These are phyloP conservation scores for Aspergillus leporis DNA, from an alignment of 495 filamentous ascomycete genomes.

Conservation along the genomic window DNA sequence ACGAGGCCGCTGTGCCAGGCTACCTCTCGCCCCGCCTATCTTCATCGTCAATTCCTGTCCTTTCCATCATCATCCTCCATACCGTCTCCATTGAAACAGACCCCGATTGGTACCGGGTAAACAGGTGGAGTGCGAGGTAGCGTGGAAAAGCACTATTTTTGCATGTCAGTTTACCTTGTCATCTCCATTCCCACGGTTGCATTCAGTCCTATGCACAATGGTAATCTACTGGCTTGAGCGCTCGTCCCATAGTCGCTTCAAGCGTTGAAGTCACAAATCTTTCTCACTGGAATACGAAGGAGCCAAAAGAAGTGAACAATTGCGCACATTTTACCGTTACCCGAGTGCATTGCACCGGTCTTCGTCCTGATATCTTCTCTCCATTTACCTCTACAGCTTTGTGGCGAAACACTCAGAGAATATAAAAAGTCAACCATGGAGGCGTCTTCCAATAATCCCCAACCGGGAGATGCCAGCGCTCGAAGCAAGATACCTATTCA, in stretches of 20 bases:
- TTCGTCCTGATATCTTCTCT: background rate
- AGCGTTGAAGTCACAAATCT: background rate
- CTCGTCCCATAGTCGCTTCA: background rate
- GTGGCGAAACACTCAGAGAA: background rate
- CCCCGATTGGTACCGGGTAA: too few species aligned
- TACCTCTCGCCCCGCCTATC: background rate
- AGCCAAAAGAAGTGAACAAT: slow-evolving; percentile 6
- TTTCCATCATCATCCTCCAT: background rate
- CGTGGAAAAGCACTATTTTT: background rate
- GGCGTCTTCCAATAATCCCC: slow-evolving; percentile 11
- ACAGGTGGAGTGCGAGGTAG: too few species aligned
- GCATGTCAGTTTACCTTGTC: too few species aligned
- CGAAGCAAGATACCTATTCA: slow-evolving; percentile 17
- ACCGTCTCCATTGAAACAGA: background rate
- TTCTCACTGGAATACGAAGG: slow-evolving; percentile 1
- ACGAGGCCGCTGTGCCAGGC: background rate
- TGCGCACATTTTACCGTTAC: background rate
- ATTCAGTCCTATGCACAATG: background rate
- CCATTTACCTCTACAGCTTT: background rate
- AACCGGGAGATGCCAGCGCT: slow-evolving; percentile 7
- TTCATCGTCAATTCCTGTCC: background rate
- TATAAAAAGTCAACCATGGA: slow-evolving; percentile 18
- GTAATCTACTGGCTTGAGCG: background rate
- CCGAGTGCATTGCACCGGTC: background rate
- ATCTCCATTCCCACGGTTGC: background rate